Evolutionary conservation across 129 eudicot species (phyloP), one percentile per base, ranked within the genome.

Genomic region (Ambrosia artemisiifolia): DNA sequence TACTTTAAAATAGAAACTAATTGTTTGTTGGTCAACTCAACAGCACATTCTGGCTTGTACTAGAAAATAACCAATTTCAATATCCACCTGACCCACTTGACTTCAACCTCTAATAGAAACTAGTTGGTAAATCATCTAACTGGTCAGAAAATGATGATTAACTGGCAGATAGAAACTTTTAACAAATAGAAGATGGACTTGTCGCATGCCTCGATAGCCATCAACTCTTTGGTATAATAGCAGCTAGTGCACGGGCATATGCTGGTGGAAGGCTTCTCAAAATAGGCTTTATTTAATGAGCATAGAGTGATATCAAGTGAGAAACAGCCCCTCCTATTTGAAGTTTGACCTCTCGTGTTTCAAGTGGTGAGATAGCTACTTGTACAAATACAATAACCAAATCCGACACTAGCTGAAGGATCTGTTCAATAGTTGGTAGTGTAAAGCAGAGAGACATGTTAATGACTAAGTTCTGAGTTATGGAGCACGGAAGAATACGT

Each of bases 241-340:
- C 87, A 56, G 98, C 96, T 42, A 94, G 80, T 4, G 96, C 98
- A 77, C 83, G 88, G 34, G 96, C 96, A 76, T 85, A 89, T 18
- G 85, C 55, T 44, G 91, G 89, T 50, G 93, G 84, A 62, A 94
- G 92, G 71, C 75, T 82, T 76, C 79, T 79, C 83, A 94, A 70
- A 12, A 94, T 75, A 38, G 93, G 93, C 50, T 79, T 92, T 90
- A 94, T 85, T 71, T 90, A 86, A 28, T 79, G 80, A 50, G 96
- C 96, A 10, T 87, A 94, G 7, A 88, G 63, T 59, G 98, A 90
- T 18, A 94, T 42, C 72, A 94, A 82, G 71, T 94, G 97, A 51
- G 96, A 82, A 67, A 94, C 80, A 19, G 96, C 96, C 63, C 81
- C 78, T 65, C 96, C 96, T 63, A 94, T 84, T 63, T 82, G 88